These are phyloP conservation scores for Nepenthes mirabilis DNA, from an alignment of 148 eudicot genomes.

Conservation along the genomic window DNA sequence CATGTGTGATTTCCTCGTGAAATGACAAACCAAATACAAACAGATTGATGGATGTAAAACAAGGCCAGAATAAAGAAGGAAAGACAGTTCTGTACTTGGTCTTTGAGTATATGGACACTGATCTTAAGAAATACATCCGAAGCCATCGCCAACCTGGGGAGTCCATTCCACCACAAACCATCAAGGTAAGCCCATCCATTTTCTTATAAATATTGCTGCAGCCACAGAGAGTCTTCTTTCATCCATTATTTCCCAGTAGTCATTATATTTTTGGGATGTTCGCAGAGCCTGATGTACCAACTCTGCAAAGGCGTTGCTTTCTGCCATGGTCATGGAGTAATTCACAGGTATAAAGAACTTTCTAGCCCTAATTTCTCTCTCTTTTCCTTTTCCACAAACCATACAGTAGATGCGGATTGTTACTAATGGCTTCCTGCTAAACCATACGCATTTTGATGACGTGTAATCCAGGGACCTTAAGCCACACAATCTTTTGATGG, in stretches of 20 bases:
- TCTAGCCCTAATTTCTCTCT: too few species aligned
- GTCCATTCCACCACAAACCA: constrained; percentile 34
- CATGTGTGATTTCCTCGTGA: neutral
- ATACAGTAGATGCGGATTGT: too few species aligned
- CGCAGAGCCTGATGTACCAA: constrained; percentile 87
- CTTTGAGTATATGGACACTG: constrained; percentile 97
- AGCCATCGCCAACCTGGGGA: constrained; percentile 57
- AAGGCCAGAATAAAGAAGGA: constrained; percentile 90
- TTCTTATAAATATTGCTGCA: neutral
- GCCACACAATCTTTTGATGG: constrained; percentile 99
- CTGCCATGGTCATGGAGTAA: constrained; percentile 90
- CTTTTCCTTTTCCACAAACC: too few species aligned
- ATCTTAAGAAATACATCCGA: constrained; percentile 81
- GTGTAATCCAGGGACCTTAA: constrained; percentile 77
- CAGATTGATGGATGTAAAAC: constrained; percentile 92
- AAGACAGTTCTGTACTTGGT: constrained; percentile 90
- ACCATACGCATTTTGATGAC: neutral
- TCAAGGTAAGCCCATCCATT: constrained; percentile 37
- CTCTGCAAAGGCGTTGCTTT: constrained; percentile 95
- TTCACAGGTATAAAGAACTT: constrained; percentile 95
- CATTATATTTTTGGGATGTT: constrained; percentile 6
- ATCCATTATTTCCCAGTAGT: too few species aligned
- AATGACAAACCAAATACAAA: neutral
- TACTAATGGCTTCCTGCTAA: neutral
- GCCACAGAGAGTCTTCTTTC: too few species aligned